Conservation (phyloP, 805 yeast genomes). For the Torulaspora quercuum region DNA sequence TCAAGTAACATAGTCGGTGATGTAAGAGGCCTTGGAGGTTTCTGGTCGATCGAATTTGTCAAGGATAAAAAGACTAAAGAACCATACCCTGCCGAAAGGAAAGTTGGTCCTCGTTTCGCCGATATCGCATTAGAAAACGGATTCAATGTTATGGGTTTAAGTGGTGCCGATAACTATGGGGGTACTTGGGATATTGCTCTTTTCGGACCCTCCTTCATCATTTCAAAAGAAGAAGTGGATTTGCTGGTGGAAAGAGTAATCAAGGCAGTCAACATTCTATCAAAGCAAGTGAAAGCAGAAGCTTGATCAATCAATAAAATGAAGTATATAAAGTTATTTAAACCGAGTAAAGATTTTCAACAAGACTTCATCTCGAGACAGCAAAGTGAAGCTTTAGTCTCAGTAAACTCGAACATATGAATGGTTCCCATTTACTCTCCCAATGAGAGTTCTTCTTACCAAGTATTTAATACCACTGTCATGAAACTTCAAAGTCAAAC, state of each 20-base stretch:
- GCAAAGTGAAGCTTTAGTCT: too few species aligned
- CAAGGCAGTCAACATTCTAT: conserved; percentile 40
- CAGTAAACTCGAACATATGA: too few species aligned
- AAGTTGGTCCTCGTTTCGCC: conserved; percentile 39
- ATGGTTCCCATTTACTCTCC: too few species aligned
- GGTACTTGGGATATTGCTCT: conserved; percentile 44
- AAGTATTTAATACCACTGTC: too few species aligned
- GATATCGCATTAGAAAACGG: conserved; percentile 44
- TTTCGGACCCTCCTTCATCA: conserved; percentile 47
- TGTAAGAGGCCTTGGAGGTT: conserved; percentile 61
- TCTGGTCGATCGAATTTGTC: conserved; percentile 57
- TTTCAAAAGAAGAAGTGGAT: conserved; percentile 43
- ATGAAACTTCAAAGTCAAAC: too few species aligned
- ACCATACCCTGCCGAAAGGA: conserved; percentile 40
- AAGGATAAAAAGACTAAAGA: conserved; percentile 51
- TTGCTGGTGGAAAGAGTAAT: conserved; percentile 41
- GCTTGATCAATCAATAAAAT: too few species aligned
- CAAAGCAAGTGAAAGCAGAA: conserved; percentile 18
- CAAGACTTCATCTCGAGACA: too few species aligned
- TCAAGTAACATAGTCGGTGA: conserved; percentile 49
- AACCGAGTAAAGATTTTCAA: too few species aligned
- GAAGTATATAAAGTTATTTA: too few species aligned
- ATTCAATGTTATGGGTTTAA: conserved; percentile 45
- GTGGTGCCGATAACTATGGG: conserved; percentile 42
- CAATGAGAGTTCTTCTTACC: too few species aligned